Evolutionary conservation across 768 basidiomycete genomes (phyloP).

Genomic region (Termitomyces sp.): DNA sequence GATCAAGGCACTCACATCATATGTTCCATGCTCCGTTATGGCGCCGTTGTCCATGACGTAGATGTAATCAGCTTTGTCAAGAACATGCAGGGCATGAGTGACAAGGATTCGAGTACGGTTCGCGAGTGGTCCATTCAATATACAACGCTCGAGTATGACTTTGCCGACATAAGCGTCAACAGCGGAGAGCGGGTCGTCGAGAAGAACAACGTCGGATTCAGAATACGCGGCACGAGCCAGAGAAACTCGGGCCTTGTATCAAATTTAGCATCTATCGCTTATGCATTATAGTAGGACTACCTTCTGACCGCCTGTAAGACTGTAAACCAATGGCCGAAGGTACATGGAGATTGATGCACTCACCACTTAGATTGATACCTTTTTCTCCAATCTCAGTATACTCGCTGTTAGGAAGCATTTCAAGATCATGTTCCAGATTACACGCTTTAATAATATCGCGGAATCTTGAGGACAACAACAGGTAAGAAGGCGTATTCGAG

Average conservation of each 20-base stretch:
- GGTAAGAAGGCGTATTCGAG: not conserved
- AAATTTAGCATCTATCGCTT: not conserved
- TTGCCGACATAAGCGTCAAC: constrained; percentile 78
- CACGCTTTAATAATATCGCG: constrained; percentile 60
- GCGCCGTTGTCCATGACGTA: constrained; percentile 59
- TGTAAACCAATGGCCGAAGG: not conserved
- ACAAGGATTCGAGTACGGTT: constrained; percentile 60
- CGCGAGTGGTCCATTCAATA: constrained; percentile 51
- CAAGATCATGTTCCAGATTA: constrained; percentile 67
- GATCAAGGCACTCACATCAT: constrained; percentile 32
- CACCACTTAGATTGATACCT: constrained; percentile 67
- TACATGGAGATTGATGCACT: constrained; percentile 6
- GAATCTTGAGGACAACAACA: constrained; percentile 37
- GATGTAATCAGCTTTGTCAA: constrained; percentile 60
- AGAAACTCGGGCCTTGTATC: constrained; percentile 62
- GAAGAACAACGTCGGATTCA: constrained; percentile 65
- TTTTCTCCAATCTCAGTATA: constrained; percentile 75
- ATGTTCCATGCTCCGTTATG: constrained; percentile 65
- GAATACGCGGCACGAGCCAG: constrained; percentile 82
- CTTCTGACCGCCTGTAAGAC: constrained; percentile 36
- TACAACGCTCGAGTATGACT: constrained; percentile 59
- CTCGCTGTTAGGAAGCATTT: constrained; percentile 69
- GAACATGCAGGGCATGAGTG: constrained; percentile 56
- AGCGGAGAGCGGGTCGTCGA: constrained; percentile 81
- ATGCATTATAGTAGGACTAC: constrained; percentile 17